These are phyloP conservation scores for Debaryomyces sp. DNA, from an alignment of 1,139 yeast genomes.

Conservation along the genomic window DNA sequence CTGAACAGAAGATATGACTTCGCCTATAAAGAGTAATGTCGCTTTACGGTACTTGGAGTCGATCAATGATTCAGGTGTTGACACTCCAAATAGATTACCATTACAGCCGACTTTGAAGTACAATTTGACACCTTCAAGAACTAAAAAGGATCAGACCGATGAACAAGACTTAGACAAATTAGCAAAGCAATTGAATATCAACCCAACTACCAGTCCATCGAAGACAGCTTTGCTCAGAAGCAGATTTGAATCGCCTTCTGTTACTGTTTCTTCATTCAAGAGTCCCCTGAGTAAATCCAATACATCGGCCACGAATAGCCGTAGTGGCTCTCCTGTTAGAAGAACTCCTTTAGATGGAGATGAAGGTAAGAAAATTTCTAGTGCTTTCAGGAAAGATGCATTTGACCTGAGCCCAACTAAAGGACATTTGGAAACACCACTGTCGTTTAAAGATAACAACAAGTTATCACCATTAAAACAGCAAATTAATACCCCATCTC, in stretches of 20 bases:
- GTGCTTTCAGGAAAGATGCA: constrained; percentile 12
- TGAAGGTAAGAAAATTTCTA: constrained; percentile 21
- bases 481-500: constrained; percentile 16
- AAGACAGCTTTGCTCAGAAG: constrained; percentile 34
- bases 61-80: constrained; percentile 24
- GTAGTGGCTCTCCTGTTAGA: constrained; percentile 25
- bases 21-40: constrained; percentile 28
- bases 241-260: constrained; percentile 49
- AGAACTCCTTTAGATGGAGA: constrained; percentile 15
- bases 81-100: constrained; percentile 27
- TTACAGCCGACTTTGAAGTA: constrained; percentile 35
- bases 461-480: constrained; percentile 20
- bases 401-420: constrained; percentile 19
- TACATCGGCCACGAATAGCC: constrained; percentile 22
- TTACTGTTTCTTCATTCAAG: constrained; percentile 48
- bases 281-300: constrained; percentile 27
- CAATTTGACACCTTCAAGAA: constrained; percentile 20
- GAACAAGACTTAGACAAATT: constrained; percentile 42
- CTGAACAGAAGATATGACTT: constrained; percentile 20
- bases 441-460: constrained; percentile 7
- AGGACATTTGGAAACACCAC: constrained; percentile 1
- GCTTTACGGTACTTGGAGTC: constrained; percentile 40
- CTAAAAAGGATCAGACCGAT: constrained; percentile 8
- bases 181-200: constrained; percentile 40
- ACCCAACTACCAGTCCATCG: constrained; percentile 28